phyloP scores from a whole-genome alignment of 176 grass and related monocot species.

The Zizania latifolia region DNA sequence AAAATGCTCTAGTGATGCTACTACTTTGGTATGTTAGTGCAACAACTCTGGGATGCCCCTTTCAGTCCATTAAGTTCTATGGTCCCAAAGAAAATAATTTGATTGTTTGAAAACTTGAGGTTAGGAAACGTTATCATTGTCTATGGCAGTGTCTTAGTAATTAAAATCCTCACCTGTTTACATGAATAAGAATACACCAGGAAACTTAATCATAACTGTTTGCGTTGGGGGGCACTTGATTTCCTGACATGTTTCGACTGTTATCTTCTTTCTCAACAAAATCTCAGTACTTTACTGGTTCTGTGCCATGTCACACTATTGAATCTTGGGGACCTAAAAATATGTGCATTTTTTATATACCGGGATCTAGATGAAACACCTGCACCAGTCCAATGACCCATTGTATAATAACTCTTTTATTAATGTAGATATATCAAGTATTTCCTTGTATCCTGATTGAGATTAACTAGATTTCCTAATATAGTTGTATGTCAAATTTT shows the following conservation, averaged over 20 bases:
- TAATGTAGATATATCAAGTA: not conserved
- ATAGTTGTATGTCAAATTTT: conserved; percentile 15
- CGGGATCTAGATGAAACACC: not conserved
- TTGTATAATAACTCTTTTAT: not conserved
- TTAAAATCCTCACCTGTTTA: not conserved
- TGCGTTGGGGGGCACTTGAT: not conserved
- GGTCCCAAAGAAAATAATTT: not conserved
- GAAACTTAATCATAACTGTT: not conserved
- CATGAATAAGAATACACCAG: not conserved
- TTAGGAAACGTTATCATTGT: not conserved
- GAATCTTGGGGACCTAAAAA: too few species aligned
- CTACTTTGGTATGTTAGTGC: conserved; percentile 47
- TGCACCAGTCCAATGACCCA: not conserved
- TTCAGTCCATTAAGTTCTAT: not conserved
- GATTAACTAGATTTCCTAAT: not conserved
- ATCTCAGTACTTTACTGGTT: not conserved
- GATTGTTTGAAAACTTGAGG: not conserved
- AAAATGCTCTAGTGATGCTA: conserved; percentile 82
- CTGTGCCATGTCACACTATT: too few species aligned
- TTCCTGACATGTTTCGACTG: conserved; percentile 8
- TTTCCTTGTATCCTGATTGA: not conserved
- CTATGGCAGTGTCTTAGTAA: not conserved
- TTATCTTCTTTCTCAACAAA: not conserved
- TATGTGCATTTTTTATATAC: too few species aligned
- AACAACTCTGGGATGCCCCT: not conserved